Base-by-base conservation (phyloP, 2,329 filamentous ascomycete genomes). In the Paecilomyces fulvus region DNA sequence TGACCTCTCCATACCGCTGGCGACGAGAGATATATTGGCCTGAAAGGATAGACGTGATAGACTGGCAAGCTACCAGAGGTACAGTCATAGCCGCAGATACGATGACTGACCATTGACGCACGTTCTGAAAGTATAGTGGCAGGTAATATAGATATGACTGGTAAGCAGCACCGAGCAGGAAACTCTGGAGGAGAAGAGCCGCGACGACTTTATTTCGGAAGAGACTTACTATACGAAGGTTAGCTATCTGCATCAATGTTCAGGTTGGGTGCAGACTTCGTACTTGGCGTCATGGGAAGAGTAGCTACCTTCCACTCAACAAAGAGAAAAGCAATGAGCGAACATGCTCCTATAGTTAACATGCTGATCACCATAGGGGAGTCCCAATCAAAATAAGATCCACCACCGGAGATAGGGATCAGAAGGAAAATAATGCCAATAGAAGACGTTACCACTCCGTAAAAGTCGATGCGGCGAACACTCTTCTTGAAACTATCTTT, bases 331-430 rank as follows among this genome's bases (percentile, higher is more conserved):
- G 72, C 65, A 12, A 80, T 43, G 28, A 80, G 64, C 11, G 74
- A 76, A 20, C 77, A 63, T 0, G 68, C 68, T 14, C 81, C 81
- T 11, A 84, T 69, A 0, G 70, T 69, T 11, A 87, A 70, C 81
- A 86, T 84, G 37, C 76, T 75, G 21, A 86, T 83, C 1, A 83
- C 79, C 75, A 84, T 77, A 0, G 82, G 73, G 9, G 79, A 82
- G 28, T 74, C 63, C 81, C 81, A 84, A 3, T 73, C 66, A 59
- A 83, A 84, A 57, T 83, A 82, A 0, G 78, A 76, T 1, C 80
- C 82, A 56, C 80, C 83, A 14, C 83, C 83, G 2, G 83, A 85
- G 11, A 87, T 78, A 0, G 84, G 84, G 49, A 88, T 83, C 17
- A 87, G 73, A 1, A 87, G 61, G 11, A 86, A 74, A 9, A 87